A percentile compares a stretch with the other conserved stretches of the same genome.
These are phyloP conservation scores for Malassezia japonica DNA, from an alignment of 1,284 basidiomycete species.

Conservation along the genomic window DNA sequence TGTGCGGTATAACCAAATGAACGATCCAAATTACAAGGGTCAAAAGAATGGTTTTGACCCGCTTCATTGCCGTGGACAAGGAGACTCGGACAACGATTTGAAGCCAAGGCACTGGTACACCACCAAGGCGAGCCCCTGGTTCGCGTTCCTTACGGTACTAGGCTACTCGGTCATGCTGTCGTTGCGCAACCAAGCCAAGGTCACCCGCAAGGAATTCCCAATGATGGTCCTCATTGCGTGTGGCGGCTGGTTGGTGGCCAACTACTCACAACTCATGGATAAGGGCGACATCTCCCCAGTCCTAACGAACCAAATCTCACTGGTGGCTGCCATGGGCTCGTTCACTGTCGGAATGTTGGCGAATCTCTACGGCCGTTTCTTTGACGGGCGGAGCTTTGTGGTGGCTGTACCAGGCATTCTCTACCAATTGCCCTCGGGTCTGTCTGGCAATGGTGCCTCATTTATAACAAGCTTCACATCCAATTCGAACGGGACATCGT, in stretches of 20 bases:
- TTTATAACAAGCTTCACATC: too few relatives aligned
- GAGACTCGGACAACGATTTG: too few relatives aligned
- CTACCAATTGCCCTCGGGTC: constrained; percentile 75
- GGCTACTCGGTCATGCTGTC: constrained; percentile 66
- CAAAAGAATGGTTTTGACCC: not conserved
- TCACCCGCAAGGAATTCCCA: constrained; percentile 61
- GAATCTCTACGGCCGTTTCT: constrained; percentile 72
- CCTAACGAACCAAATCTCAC: constrained; percentile 28
- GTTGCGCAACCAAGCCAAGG: constrained; percentile 62
- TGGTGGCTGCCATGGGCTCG: constrained; percentile 54
- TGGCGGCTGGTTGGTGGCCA: constrained; percentile 58
- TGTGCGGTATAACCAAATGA: not conserved
- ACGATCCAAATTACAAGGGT: not conserved
- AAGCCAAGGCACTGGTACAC: constrained; percentile 11
- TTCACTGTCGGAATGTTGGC: constrained; percentile 73
- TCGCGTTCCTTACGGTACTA: constrained; percentile 65
- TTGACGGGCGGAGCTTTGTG: constrained; percentile 66
- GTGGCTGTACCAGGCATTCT: constrained; percentile 60
- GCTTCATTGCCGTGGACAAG: too few relatives aligned
- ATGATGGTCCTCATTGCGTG: constrained; percentile 62
- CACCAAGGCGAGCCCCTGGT: not conserved
- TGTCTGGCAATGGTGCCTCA: constrained; percentile 42
- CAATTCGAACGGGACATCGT: not conserved
- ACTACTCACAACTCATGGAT: not conserved
- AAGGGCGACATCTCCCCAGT: constrained; percentile 1